Base-by-base conservation (phyloP, 1,139 yeast species). In the Suhomyces yuchorum region DNA sequence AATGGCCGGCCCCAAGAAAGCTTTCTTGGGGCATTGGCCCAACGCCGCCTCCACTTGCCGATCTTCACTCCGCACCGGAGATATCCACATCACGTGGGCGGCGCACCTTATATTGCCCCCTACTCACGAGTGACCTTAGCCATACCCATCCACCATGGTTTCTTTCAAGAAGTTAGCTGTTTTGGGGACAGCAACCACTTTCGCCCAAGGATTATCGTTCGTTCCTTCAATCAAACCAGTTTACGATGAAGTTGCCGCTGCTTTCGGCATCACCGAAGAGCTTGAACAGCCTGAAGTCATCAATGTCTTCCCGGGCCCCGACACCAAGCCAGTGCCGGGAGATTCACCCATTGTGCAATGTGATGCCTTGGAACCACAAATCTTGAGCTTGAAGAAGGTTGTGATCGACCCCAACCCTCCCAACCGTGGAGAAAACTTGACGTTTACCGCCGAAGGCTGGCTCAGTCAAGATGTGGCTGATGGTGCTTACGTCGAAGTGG, bases 401-500 rank as follows among this genome's bases (percentile, higher is more conserved):
- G 74, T 72, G 41, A 67, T 93, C 51, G 66, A 72, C 35, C 99
- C 99, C 45, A 89, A 89, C 62, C 98, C 98, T 8, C 99, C 99
- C 2, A 74, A 63, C 41, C 82, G 90, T 58, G 98, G 97, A 18
- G 70, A 74, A 40, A 87, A 89, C 61, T 75, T 93, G 63, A 87
- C 96, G 14, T 82, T 95, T 53, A 65, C 77, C 23, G 99, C 97
- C 3, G 65, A 72, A 15, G 99, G 97, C 1, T 65, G 63, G 42
- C 69, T 92, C 51, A 58, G 73, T 36, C 65, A 78, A 48, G 76
- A 75, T 17, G 73, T 95, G 40, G 81, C 68, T 37, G 93, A 73
- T 3, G 99, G 99, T 34, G 89, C 98, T 0, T 93, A 91, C 62
- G 96, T 93, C 44, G 96, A 90, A 55, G 91, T 93, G 35, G 96